Conservation (phyloP, 2,329 filamentous ascomycete species). For the Catunica adiposa region DNA sequence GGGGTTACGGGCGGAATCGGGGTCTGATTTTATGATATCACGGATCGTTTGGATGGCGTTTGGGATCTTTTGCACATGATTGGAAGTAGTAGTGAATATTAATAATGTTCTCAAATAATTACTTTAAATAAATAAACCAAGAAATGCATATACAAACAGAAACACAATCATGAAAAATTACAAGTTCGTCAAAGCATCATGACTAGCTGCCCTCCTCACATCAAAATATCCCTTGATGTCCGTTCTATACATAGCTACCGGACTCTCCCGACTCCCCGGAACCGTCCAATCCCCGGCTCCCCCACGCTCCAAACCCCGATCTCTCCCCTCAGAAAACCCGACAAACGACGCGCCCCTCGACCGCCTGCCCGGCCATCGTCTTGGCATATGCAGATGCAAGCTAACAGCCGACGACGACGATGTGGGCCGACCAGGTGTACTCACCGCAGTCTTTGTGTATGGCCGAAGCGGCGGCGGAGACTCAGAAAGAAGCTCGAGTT, state of each 20-base stretch:
- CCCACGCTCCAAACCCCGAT: conserved; percentile 7
- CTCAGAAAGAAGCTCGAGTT: neutral
- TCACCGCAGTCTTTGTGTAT: neutral
- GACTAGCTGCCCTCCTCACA: conserved; percentile 4
- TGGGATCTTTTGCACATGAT: neutral
- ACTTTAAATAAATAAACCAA: neutral
- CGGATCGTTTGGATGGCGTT: conserved; percentile 1
- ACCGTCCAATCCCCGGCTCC: conserved; percentile 6
- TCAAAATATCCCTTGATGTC: conserved; percentile 7
- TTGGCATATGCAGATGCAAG: neutral
- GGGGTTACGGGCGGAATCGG: neutral
- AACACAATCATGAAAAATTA: neutral
- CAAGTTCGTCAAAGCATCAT: conserved; percentile 8
- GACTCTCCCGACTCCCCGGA: neutral
- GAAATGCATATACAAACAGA: neutral
- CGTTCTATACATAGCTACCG: neutral
- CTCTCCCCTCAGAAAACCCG: conserved; percentile 13
- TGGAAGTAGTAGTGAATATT: too few species aligned
- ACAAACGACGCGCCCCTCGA: conserved; percentile 10
- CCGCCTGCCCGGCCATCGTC: neutral
- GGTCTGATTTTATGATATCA: conserved; percentile 6
- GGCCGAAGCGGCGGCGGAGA: neutral
- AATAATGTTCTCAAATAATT: neutral
- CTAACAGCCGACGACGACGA: neutral
- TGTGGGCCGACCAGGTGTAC: neutral